Percentiles rank a stretch among this genome's conserved stretches.
These are phyloP conservation scores for Monilinia fructicola DNA, from an alignment of 2,329 filamentous ascomycete genomes.

Conservation along the genomic window DNA sequence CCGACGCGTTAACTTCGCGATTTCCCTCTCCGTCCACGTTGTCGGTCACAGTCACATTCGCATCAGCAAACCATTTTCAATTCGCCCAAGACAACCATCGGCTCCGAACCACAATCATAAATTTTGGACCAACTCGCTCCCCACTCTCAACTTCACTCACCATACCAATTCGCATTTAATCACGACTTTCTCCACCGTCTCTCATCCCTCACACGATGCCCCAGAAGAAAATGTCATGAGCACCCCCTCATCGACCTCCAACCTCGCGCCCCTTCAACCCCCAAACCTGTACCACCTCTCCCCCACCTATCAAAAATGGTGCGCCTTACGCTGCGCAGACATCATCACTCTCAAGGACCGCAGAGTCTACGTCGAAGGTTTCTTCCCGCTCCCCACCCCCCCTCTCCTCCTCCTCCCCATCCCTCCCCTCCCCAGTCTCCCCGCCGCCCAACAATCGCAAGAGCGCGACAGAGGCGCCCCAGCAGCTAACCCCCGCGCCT, in stretches of 20 bases:
- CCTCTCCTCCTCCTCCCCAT: constrained; percentile 15
- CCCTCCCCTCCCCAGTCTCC: not conserved
- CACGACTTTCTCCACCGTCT: not conserved
- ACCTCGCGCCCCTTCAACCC: constrained; percentile 47
- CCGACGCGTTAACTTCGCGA: constrained; percentile 15
- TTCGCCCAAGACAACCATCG: not conserved
- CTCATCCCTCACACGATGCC: not conserved
- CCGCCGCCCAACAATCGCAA: not conserved
- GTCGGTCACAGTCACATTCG: not conserved
- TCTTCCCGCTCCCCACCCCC: constrained; percentile 18
- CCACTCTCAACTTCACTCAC: not conserved
- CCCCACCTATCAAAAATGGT: constrained; percentile 60
- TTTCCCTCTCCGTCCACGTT: not conserved
- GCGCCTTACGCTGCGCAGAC: constrained; percentile 53
- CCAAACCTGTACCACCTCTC: constrained; percentile 64
- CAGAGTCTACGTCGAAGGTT: constrained; percentile 54
- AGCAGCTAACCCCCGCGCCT: not conserved
- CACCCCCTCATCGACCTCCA: constrained; percentile 38
- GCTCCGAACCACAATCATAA: not conserved
- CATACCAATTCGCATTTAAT: not conserved
- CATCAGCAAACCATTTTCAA: not conserved
- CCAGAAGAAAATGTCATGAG: constrained; percentile 51
- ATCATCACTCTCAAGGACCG: constrained; percentile 50
- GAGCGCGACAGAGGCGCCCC: not conserved
- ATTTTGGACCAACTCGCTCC: not conserved